Percentiles rank a stretch among this genome's conserved stretches.
phyloP scores from a whole-genome alignment of 2,329 filamentous ascomycete genomes.

The Samsoniella hepiali region DNA sequence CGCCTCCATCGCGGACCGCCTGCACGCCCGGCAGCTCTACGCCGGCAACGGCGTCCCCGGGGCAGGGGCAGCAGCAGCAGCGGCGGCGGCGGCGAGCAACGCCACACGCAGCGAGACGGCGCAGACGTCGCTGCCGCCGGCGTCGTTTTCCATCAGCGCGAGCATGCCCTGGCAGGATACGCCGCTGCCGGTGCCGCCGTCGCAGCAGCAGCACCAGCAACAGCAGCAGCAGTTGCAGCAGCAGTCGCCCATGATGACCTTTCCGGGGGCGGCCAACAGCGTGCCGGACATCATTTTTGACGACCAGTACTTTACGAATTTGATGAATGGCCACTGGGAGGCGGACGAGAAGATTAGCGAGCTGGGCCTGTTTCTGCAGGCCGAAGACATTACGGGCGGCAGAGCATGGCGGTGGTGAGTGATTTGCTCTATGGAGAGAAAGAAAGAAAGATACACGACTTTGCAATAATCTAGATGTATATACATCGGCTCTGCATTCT shows the following conservation, averaged over 20 bases:
- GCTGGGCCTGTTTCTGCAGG: slow-evolving; percentile 31
- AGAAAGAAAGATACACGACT: too few species aligned
- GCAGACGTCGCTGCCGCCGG: background rate
- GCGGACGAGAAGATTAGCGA: slow-evolving; percentile 35
- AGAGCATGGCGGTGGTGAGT: slow-evolving; percentile 1
- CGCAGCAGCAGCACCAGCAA: background rate
- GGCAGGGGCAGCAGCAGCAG: background rate
- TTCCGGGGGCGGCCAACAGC: background rate
- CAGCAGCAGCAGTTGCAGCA: background rate
- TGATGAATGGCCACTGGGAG: slow-evolving; percentile 35
- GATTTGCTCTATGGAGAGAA: too few species aligned
- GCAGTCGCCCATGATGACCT: background rate
- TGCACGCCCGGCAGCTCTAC: slow-evolving; percentile 26
- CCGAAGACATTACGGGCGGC: background rate
- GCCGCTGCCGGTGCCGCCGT: background rate
- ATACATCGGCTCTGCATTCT: too few species aligned
- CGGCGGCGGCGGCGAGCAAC: background rate
- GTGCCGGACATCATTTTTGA: slow-evolving; percentile 30
- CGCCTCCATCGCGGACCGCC: slow-evolving; percentile 35
- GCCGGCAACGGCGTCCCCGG: slow-evolving; percentile 9
- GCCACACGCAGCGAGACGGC: slow-evolving; percentile 13
- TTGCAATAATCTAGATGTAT: too few species aligned
- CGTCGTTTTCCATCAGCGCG: slow-evolving; percentile 1
- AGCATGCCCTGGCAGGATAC: slow-evolving; percentile 11
- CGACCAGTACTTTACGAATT: slow-evolving; percentile 34